Base-by-base conservation (phyloP, 1,139 yeast genomes). In the Blastobotrys capitulatus region DNA sequence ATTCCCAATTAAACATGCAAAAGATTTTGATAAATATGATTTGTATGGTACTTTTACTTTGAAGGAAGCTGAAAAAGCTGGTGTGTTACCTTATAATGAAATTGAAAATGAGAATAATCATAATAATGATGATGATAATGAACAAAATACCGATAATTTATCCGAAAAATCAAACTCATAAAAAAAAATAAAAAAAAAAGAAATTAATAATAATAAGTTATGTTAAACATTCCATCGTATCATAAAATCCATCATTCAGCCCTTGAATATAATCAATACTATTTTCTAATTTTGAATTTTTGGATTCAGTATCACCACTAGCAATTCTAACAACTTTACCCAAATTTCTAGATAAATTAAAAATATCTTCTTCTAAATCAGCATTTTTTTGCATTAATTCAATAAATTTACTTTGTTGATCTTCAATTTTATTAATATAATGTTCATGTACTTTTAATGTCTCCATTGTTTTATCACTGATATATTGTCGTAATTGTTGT, bases 11-110 rank as follows among this genome's bases (percentile, higher is more conserved):
- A 56, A 60, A 41, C 67, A 67, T 27, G 56, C 61, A 2, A 64
- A 68, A 26, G 54, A 53, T 38, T 60, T 59, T 22, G 77, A 73
- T 54, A 65, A 63, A 10, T 62, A 61, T 42, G 77, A 73, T 55
- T 64, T 63, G 49, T 72, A 64, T 54, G 68, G 46, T 12, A 45
- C 51, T 5, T 49, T 49, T 29, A 43, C 47, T 5, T 12, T 38
- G 5, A 18, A 44, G 12, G 50, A 47, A 34, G 47, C 44, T 1
- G 42, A 37, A 15, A 18, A 18, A 20, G 12, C 42, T 41, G 50
- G 47, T 15, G 18, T 36, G 6, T 22, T 4, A 7, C 6, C 4
- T 22, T 4, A 7, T 22, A 4, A 22, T 22, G 25, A 5, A 5
- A 4, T 5, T 22, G 25, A 7, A 22, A 4, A 22, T 22, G 25